phyloP scores from a whole-genome alignment of 2,329 filamentous ascomycete genomes.

The Coniochaeta prunicola region DNA sequence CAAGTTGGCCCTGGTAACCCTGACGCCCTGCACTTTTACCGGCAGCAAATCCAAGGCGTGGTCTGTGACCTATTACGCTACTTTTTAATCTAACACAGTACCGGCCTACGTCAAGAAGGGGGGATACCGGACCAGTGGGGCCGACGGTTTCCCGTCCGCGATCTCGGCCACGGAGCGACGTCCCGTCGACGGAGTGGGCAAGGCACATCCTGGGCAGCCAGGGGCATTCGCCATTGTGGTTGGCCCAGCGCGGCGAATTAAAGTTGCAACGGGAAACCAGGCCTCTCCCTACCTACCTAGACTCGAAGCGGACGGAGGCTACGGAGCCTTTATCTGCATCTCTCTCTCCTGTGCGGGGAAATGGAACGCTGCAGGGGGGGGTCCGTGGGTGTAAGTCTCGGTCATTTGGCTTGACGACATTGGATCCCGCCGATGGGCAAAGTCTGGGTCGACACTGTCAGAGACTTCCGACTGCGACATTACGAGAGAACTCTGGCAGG shows the following conservation, averaged over 20 bases:
- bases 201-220: not conserved
- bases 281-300: no score
- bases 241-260: not conserved
- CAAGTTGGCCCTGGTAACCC: not conserved
- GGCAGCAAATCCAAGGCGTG: not conserved
- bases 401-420: not conserved
- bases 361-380: not conserved
- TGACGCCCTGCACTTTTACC: not conserved
- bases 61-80: not conserved
- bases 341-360: not conserved
- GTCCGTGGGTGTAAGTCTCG: not conserved
- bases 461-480: not conserved
- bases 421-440: not conserved
- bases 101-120: not conserved
- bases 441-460: not conserved
- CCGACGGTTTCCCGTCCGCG: not conserved
- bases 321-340: not conserved
- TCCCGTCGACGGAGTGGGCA: not conserved
- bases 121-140: not conserved
- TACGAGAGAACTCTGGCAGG: not conserved
- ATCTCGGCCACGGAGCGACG: not conserved
- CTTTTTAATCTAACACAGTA: not conserved
- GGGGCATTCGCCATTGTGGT: not conserved
- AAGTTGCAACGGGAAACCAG: not conserved
- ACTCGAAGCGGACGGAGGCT: not conserved